Base-by-base conservation (phyloP, 2,329 filamentous ascomycete species). In the Colletotrichum sp. region DNA sequence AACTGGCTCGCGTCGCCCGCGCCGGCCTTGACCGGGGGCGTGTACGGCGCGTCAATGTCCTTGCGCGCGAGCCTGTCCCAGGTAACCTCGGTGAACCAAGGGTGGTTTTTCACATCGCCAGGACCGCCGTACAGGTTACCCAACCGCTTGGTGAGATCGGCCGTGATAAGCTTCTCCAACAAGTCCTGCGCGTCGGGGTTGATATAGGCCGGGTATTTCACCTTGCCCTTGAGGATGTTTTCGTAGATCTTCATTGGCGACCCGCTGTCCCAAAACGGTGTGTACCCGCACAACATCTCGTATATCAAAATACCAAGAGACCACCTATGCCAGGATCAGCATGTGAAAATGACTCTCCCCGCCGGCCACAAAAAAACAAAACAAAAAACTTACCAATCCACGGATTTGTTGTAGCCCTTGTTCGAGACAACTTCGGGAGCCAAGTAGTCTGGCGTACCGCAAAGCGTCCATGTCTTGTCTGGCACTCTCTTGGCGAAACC, bases 221-320 rank as follows among this genome's bases (percentile, higher is more conserved):
- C 95, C 81, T 95, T 94, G 76, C 96, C 97, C 82, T 96, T 96
- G 78, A 99, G 91, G 82, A 99, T 99, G 85, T 99, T 99, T 88
- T 99, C 97, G 87, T 99, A 99, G 82, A 99, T 99, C 87, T 98
- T 98, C 92, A 99, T 98, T 4, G 97, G 96, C 60, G 95, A 98
- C 71, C 96, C 97, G 81, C 95, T 95, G 85, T 99, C 97, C 96
- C 97, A 99, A 89, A 99, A 99, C 7, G 97, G 97, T 7, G 97
- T 99, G 86, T 98, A 99, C 32, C 97, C 97, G 84, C 97, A 99
- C 49, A 99, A 92, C 97, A 99, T 99, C 89, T 99, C 97, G 85
- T 98, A 99, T 85, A 99, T 99, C 80, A 99, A 89, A 83, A 99
- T 99, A 62, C 97, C 97, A 75, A 99, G 90, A 69, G 96, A 99